These are phyloP conservation scores for Podosphaera fusca DNA, from an alignment of 2,329 filamentous ascomycete species.

Conservation along the genomic window DNA sequence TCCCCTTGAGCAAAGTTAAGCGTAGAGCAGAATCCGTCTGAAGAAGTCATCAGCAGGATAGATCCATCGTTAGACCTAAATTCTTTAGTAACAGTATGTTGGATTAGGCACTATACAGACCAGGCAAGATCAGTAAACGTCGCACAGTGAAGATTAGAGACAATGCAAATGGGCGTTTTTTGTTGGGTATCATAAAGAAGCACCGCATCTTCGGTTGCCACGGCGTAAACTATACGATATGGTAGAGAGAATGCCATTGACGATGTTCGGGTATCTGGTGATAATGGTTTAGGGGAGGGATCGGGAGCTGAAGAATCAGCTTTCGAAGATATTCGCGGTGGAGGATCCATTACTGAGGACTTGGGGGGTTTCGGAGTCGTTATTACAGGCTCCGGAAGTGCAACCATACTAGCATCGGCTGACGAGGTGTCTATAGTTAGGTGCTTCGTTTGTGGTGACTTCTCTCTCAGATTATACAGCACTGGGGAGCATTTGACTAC, in stretches of 20 bases:
- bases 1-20: constrained; percentile 68
- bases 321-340: constrained; percentile 30
- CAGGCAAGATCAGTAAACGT: constrained; percentile 93
- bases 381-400: constrained; percentile 55
- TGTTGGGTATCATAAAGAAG: constrained; percentile 94
- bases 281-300: constrained; percentile 22
- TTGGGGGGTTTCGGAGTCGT: constrained; percentile 22
- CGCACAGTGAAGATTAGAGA: constrained; percentile 91
- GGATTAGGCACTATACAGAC: constrained; percentile 29
- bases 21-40: constrained; percentile 89
- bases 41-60: constrained; percentile 83
- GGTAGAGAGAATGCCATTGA: constrained; percentile 60
- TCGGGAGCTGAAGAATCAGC: constrained; percentile 26
- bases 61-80: constrained; percentile 50
- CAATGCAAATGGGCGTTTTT: constrained; percentile 74
- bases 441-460: constrained; percentile 48
- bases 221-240: constrained; percentile 88
- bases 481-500: constrained; percentile 86
- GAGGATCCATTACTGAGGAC: constrained; percentile 54
- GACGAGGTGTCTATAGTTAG: constrained; percentile 92
- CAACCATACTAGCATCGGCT: constrained; percentile 58
- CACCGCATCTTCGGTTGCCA: constrained; percentile 89
- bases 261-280: constrained; percentile 24
- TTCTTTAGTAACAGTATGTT: constrained; percentile 4
- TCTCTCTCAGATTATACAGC: constrained; percentile 58